Evolutionary conservation across 2,329 filamentous ascomycete species (phyloP), one percentile per base, ranked within the genome.

Genomic region (Cordyceps cicadae): DNA sequence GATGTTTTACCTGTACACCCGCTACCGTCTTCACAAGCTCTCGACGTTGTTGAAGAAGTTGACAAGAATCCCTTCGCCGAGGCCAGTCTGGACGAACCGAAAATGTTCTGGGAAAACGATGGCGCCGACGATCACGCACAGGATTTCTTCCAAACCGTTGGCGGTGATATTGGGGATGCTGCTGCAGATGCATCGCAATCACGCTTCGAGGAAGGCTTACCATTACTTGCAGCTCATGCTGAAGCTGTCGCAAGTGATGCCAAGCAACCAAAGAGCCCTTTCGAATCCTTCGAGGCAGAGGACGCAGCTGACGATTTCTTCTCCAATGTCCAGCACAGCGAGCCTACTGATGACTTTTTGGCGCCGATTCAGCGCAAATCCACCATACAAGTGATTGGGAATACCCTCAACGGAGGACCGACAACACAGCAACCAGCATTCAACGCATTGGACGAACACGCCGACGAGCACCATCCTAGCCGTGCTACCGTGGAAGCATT

Each of bases 131-230:
- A 26, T 12, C 62, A 26, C 55, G 24, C 26, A 7, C 48, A 53
- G 3, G 45, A 37, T 9, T 12, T 37, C 9, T 54, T 43, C 8
- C 72, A 75, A 49, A 75, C 72, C 9, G 70, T 79, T 51, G 79
- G 79, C 9, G 76, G 79, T 15, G 75, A 80, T 21, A 63, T 79
- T 0, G 69, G 72, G 24, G 75, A 71, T 48, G 63, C 70, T 1
- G 72, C 76, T 14, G 75, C 76, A 41, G 75, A 79, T 43, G 75
- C 74, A 24, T 74, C 76, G 1, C 81, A 87, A 29, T 81, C 82
- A 26, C 82, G 87, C 50, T 90, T 81, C 64, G 87, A 89, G 62
- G 88, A 91, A 72, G 87, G 87, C 0, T 62, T 90, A 5, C 87
- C 87, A 1, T 72, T 91, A 62, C 84, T 84, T 76, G 78, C 21